A percentile compares a stretch with the other conserved stretches of the same genome.
Evolutionary conservation across 345 rosid species (phyloP).

Genomic region (Streptanthus diversifolius): DNA sequence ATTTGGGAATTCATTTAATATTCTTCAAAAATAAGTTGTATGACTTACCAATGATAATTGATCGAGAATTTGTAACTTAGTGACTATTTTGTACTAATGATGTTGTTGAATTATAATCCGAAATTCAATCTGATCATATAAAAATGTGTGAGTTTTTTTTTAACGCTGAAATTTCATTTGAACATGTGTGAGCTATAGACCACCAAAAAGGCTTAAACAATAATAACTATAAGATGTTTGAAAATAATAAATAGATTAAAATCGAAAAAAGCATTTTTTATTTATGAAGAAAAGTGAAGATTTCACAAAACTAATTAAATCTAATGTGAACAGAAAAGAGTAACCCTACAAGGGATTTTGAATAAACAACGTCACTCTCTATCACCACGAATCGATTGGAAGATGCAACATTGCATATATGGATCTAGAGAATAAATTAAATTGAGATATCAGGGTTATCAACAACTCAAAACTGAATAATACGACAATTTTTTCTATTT

Average conservation of each 20-base stretch:
- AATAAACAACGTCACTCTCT: neutral
- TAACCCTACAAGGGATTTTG: conserved; percentile 3
- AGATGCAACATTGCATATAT: neutral
- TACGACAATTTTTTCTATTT: neutral
- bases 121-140: neutral
- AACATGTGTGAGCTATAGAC: neutral
- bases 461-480: neutral
- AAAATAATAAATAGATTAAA: neutral
- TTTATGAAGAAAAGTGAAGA: neutral
- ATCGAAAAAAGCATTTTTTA: neutral
- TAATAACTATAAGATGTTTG: neutral
- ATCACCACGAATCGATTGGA: neutral
- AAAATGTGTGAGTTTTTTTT: neutral
- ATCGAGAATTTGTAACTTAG: neutral
- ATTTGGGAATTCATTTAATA: neutral
- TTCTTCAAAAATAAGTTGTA: neutral
- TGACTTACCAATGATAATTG: neutral
- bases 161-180: neutral
- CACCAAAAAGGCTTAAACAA: neutral
- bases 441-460: neutral
- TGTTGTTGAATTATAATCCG: neutral
- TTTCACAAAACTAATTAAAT: neutral
- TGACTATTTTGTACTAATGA: neutral
- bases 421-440: neutral
- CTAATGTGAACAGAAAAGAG: neutral